Evolutionary conservation across 2,329 filamentous ascomycete genomes (phyloP), one percentile per base, ranked within the genome.

Genomic region (Colletotrichum spinosum): DNA sequence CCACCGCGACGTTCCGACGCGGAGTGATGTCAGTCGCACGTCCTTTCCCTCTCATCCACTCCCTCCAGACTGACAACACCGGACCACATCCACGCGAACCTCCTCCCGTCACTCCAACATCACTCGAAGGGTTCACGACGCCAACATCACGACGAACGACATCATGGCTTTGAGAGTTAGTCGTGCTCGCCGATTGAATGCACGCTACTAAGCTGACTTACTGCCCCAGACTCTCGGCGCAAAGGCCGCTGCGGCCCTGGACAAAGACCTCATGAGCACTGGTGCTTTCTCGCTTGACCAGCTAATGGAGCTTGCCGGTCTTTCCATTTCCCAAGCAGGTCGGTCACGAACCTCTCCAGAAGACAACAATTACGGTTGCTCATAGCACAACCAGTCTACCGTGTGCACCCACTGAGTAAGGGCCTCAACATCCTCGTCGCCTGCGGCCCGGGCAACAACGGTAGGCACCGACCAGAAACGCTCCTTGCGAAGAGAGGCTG

Each of bases 201-300:
- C 10, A 46, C 9, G 4, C 3, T 6, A 3, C 3, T 7, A 48
- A 12, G 15, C 46, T 65, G 46, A 65, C 38, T 13, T n/a, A 6
- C 17, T 25, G 25, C 25, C 12, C 7, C 59, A 97, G 93, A 97
- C 94, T 34, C 86, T 99, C 34, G 91, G 90, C 9, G 90, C 95
- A 46, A 94, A 96, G 79, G 92, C 93, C 69, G 96, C 96, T 0
- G 91, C 92, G 0, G 92, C 93, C 52, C 86, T 99, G 15, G 96
- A 99, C 76, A 90, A 92, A 77, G 95, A 99, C 76, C 89, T 99
- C 68, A 98, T 99, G 94, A 92, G 88, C 74, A 87, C 88, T 10
- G 88, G 90, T 1, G 94, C 92, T 8, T 99, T 97, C 80, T 97
- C 93, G 10, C 87, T 99, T 60, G 96, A 98, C 75, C 96, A 99